These are phyloP conservation scores for Mychonastes homosphaera DNA, from an alignment of 139 green algal species.

Conservation along the genomic window DNA sequence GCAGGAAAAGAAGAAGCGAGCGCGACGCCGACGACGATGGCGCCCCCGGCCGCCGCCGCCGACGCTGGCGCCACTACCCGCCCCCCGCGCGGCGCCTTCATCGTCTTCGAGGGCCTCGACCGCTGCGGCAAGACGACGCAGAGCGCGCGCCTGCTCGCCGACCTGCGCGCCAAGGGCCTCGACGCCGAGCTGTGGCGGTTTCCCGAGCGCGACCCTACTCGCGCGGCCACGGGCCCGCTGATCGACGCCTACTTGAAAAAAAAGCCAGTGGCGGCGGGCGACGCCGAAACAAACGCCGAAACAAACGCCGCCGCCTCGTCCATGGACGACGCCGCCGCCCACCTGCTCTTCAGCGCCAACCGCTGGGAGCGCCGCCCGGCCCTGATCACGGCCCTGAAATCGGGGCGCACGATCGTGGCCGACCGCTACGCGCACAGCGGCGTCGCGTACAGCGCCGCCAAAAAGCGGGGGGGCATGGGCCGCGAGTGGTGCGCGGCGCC, in stretches of 20 bases:
- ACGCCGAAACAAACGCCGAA: neutral
- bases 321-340: conserved; percentile 59
- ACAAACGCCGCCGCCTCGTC: conserved; percentile 10
- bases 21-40: too few relatives aligned
- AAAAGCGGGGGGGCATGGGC: conserved; percentile 54
- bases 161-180: conserved; percentile 42
- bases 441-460: conserved; percentile 84
- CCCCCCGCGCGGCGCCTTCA: conserved; percentile 66
- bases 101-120: conserved; percentile 91
- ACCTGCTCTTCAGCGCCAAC: conserved; percentile 93
- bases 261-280: neutral
- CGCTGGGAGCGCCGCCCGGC: conserved; percentile 63
- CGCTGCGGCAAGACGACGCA: conserved; percentile 94
- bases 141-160: conserved; percentile 51
- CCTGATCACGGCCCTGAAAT: conserved; percentile 48
- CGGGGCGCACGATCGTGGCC: conserved; percentile 78
- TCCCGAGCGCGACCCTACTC: conserved; percentile 62
- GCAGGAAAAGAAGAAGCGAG: too few relatives aligned
- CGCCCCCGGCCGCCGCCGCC: too few relatives aligned
- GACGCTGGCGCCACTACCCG: too few relatives aligned
- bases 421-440: conserved; percentile 89
- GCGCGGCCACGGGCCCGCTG: conserved; percentile 63
- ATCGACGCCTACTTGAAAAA: conserved; percentile 79
- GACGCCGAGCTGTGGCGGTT: conserved; percentile 76
- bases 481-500: conserved; percentile 50